phyloP scores from a whole-genome alignment of 495 filamentous ascomycete genomes.

The Penicillium antarcticum region DNA sequence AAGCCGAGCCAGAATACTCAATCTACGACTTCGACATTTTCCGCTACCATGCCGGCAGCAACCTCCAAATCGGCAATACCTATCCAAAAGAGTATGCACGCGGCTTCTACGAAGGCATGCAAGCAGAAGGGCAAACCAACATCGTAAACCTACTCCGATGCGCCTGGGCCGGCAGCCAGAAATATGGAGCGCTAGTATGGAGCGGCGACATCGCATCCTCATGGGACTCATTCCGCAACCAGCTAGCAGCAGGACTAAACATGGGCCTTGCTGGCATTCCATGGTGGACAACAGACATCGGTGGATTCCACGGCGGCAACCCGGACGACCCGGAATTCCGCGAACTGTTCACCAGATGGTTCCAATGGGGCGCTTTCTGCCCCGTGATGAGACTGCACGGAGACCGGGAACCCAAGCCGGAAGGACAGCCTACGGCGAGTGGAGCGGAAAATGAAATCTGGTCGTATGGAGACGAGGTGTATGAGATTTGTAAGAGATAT shows the following conservation, averaged over 20 bases:
- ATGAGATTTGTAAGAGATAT: slow-evolving; percentile 54
- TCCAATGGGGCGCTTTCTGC: slow-evolving; percentile 59
- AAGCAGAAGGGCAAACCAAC: slow-evolving; percentile 40
- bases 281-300: slow-evolving; percentile 61
- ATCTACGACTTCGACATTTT: slow-evolving; percentile 60
- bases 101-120: slow-evolving; percentile 56
- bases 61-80: slow-evolving; percentile 52
- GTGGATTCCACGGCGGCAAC: slow-evolving; percentile 57
- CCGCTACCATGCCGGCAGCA: slow-evolving; percentile 52
- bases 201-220: slow-evolving; percentile 56
- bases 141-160: slow-evolving; percentile 57
- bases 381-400: slow-evolving; percentile 59
- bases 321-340: slow-evolving; percentile 49
- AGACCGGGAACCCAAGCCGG: slow-evolving; percentile 51
- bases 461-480: slow-evolving; percentile 54
- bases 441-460: slow-evolving; percentile 57
- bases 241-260: slow-evolving; percentile 55
- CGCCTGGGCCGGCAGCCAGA: slow-evolving; percentile 58
- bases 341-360: slow-evolving; percentile 59
- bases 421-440: slow-evolving; percentile 31
- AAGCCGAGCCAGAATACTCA: slow-evolving; percentile 57
- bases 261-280: slow-evolving; percentile 57
- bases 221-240: slow-evolving; percentile 51
- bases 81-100: slow-evolving; percentile 53
- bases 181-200: slow-evolving; percentile 59